These are phyloP conservation scores for Thelephora ganbajun DNA, from an alignment of 768 basidiomycete species.

Conservation along the genomic window DNA sequence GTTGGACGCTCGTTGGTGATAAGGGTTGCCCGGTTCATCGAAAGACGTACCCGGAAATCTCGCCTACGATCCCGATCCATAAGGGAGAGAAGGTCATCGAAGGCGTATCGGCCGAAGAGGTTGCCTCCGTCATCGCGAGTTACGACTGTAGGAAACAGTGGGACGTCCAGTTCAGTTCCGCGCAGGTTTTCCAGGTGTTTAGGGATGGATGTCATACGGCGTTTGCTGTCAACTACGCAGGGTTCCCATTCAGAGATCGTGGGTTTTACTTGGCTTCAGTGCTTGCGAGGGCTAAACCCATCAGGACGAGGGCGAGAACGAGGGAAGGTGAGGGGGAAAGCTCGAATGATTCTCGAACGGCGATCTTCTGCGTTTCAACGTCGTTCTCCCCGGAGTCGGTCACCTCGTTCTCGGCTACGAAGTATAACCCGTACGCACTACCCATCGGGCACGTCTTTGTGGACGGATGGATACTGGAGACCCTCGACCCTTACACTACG, in stretches of 20 bases:
- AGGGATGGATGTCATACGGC: conserved; percentile 60
- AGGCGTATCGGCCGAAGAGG: conserved; percentile 86
- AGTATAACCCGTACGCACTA: conserved; percentile 63
- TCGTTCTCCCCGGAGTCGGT: conserved; percentile 64
- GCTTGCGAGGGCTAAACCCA: conserved; percentile 35
- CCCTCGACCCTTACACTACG: conserved; percentile 87
- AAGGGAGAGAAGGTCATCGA: conserved; percentile 86
- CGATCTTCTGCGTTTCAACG: conserved; percentile 72
- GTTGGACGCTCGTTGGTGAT: conserved; percentile 69
- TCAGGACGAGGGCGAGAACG: conserved; percentile 25
- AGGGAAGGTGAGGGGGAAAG: conserved; percentile 24
- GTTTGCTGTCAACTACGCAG: conserved; percentile 60
- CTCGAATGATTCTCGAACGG: conserved; percentile 32
- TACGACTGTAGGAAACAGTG: conserved; percentile 64
- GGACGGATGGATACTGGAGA: conserved; percentile 94
- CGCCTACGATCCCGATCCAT: conserved; percentile 70
- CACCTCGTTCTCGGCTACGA: conserved; percentile 37
- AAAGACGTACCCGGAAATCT: conserved; percentile 64
- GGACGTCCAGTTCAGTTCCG: conserved; percentile 79
- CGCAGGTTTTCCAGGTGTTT: conserved; percentile 56
- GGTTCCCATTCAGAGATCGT: conserved; percentile 84
- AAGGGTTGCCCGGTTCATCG: conserved; percentile 67
- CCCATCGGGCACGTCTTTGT: conserved; percentile 74
- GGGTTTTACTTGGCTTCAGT: conserved; percentile 76
- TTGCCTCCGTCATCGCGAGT: conserved; percentile 58